Conservation (phyloP, 2,329 filamentous ascomycete genomes). For the Byssoonygena ceratinophila region DNA sequence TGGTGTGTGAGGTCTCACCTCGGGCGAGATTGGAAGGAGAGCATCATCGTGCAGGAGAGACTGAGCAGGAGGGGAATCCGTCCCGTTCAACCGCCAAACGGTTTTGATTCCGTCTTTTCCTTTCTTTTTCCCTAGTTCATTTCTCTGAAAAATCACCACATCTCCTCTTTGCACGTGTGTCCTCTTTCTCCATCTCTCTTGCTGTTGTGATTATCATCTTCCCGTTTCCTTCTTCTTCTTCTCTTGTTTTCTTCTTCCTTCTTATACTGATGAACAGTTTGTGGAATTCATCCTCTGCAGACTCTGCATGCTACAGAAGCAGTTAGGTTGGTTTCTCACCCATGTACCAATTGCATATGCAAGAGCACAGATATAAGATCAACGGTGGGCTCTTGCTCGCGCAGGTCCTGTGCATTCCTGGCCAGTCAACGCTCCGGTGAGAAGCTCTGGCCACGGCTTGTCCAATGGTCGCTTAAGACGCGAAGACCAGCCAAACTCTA, state of each 20-base stretch:
- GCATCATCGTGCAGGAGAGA: conserved; percentile 9
- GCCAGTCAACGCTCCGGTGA: background rate
- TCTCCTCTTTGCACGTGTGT: background rate
- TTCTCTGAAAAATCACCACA: background rate
- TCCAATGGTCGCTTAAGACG: background rate
- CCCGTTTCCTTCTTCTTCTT: background rate
- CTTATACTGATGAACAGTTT: background rate
- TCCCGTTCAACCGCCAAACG: background rate
- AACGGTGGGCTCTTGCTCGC: background rate
- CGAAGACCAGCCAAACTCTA: background rate
- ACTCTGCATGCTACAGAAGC: no score
- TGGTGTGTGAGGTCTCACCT: conserved; percentile 2
- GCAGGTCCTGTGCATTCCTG: background rate
- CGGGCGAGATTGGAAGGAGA: conserved; percentile 6
- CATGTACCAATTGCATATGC: background rate
- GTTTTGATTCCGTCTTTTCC: background rate
- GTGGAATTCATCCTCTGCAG: background rate
- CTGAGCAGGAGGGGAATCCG: background rate
- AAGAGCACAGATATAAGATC: background rate
- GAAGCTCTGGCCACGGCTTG: background rate
- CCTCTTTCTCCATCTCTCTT: conserved; percentile 1
- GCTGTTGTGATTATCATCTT: background rate
- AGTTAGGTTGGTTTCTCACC: no score
- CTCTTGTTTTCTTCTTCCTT: background rate
- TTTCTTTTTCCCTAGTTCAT: background rate